A percentile compares a stretch with the other conserved stretches of the same genome.
phyloP scores from a whole-genome alignment of 2,329 filamentous ascomycete species.

The Penicillium sp. region DNA sequence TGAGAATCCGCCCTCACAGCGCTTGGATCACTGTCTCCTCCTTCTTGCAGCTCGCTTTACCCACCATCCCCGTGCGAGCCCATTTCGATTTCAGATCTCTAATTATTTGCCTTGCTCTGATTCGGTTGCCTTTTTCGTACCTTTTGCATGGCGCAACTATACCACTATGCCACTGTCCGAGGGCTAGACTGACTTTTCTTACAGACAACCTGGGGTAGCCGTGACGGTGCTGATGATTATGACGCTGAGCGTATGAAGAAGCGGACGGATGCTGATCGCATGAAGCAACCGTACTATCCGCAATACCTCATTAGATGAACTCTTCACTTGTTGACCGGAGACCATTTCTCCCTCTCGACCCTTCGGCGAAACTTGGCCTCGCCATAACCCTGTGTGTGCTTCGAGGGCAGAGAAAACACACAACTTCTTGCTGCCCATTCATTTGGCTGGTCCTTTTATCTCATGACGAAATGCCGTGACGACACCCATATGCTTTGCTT shows the following conservation, averaged over 20 bases:
- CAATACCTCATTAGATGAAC: constrained; percentile 31
- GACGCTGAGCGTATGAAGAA: constrained; percentile 65
- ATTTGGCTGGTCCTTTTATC: constrained; percentile 6
- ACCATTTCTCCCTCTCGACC: background rate
- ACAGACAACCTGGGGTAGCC: constrained; percentile 92
- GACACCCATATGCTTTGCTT: constrained; percentile 12
- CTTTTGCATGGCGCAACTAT: background rate
- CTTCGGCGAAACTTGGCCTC: background rate
- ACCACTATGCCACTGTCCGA: background rate
- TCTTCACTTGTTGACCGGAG: background rate
- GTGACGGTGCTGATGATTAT: constrained; percentile 83
- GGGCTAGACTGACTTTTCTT: constrained; percentile 13
- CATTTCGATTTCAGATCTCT: background rate
- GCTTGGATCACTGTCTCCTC: constrained; percentile 26
- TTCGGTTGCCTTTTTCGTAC: background rate
- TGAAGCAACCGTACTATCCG: constrained; percentile 34
- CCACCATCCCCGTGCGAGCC: constrained; percentile 18
- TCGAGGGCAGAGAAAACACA: background rate
- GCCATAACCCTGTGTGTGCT: background rate
- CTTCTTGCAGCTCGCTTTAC: constrained; percentile 20
- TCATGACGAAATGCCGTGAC: constrained; percentile 30
- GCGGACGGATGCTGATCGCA: constrained; percentile 36
- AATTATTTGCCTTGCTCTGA: background rate
- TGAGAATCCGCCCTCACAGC: constrained; percentile 21
- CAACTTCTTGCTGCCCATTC: constrained; percentile 5